phyloP scores from a whole-genome alignment of 805 yeast species.

The Kodamaea lidongshanica region DNA sequence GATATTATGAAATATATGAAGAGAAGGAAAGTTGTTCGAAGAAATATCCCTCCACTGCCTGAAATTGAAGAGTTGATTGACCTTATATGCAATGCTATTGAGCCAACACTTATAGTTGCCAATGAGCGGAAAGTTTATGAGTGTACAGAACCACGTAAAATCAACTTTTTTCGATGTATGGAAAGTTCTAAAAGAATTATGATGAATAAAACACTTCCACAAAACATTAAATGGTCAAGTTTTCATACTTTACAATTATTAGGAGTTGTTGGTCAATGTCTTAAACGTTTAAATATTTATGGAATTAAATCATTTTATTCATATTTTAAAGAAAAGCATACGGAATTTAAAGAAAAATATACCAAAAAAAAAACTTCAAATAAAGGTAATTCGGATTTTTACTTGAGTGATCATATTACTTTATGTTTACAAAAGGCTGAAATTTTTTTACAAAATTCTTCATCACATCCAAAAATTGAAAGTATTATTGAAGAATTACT shows the following conservation, averaged over 20 bases:
- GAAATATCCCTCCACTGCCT: conserved; percentile 46
- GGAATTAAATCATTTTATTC: conserved; percentile 74
- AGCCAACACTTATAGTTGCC: conserved; percentile 60
- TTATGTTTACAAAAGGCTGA: conserved; percentile 43
- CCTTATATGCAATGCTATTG: conserved; percentile 55
- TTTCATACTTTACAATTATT: conserved; percentile 57
- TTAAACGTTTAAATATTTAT: conserved; percentile 66
- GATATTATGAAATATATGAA: conserved; percentile 82
- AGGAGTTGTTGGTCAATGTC: conserved; percentile 65
- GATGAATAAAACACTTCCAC: conserved; percentile 49
- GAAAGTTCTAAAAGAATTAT: conserved; percentile 58
- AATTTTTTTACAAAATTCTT: conserved; percentile 29
- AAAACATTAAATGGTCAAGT: conserved; percentile 70
- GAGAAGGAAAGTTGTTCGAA: conserved; percentile 51
- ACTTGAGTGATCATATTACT: conserved; percentile 44
- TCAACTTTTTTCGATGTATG: conserved; percentile 66
- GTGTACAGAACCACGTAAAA: conserved; percentile 56
- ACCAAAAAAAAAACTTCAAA: conserved; percentile 55
- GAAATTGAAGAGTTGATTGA: conserved; percentile 55
- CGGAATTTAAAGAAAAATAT: conserved; percentile 53
- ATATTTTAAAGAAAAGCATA: conserved; percentile 55
- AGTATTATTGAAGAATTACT: conserved; percentile 51
- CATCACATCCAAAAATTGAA: conserved; percentile 69
- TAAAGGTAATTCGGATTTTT: conserved; percentile 56
- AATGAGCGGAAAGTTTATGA: conserved; percentile 58